Evolutionary conservation across 352 stramenopile species (phyloP).

Genomic region (Phytophthora pistaciae): DNA sequence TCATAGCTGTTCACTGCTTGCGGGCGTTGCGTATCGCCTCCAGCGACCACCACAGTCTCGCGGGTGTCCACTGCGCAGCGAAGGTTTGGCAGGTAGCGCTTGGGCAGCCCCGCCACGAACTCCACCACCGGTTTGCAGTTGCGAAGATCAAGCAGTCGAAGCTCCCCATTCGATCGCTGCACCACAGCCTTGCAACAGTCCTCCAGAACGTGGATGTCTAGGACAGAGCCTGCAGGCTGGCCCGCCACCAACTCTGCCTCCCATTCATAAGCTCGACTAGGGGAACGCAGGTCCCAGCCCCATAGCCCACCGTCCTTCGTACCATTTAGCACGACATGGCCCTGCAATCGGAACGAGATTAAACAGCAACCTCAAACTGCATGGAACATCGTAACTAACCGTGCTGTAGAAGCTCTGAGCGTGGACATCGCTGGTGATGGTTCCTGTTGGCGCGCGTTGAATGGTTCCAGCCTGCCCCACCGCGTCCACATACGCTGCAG

Average conservation of each 20-base stretch:
- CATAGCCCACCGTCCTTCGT: slow-evolving; percentile 54
- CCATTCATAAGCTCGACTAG: slow-evolving; percentile 37
- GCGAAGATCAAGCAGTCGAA: slow-evolving; percentile 59
- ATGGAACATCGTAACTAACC: slow-evolving; percentile 25
- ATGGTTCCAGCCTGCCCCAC: slow-evolving; percentile 10
- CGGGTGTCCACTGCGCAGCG: slow-evolving; percentile 42
- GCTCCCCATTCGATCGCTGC: slow-evolving; percentile 55
- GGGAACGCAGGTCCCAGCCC: slow-evolving; percentile 59
- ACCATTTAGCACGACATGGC: slow-evolving; percentile 57
- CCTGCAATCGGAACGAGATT: slow-evolving; percentile 19
- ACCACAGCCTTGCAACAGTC: slow-evolving; percentile 49
- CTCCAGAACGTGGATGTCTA: slow-evolving; percentile 51
- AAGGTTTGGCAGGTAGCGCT: slow-evolving; percentile 46
- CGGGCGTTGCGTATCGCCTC: slow-evolving; percentile 27
- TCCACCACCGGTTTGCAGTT: slow-evolving; percentile 47
- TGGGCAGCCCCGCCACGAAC: slow-evolving; percentile 30
- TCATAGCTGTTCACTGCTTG: slow-evolving; percentile 40
- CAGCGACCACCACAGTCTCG: slow-evolving; percentile 51
- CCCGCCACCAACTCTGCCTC: slow-evolving; percentile 5
- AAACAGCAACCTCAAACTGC: not conserved
- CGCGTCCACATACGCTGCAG: slow-evolving; percentile 35
- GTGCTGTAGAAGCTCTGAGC: slow-evolving; percentile 51
- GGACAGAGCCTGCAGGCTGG: slow-evolving; percentile 25
- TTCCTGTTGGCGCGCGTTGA: slow-evolving; percentile 33
- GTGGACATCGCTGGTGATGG: slow-evolving; percentile 48